Evolutionary conservation across 345 rosid species (phyloP), one percentile per base, ranked within the genome.

Genomic region (Jatropha curcas): DNA sequence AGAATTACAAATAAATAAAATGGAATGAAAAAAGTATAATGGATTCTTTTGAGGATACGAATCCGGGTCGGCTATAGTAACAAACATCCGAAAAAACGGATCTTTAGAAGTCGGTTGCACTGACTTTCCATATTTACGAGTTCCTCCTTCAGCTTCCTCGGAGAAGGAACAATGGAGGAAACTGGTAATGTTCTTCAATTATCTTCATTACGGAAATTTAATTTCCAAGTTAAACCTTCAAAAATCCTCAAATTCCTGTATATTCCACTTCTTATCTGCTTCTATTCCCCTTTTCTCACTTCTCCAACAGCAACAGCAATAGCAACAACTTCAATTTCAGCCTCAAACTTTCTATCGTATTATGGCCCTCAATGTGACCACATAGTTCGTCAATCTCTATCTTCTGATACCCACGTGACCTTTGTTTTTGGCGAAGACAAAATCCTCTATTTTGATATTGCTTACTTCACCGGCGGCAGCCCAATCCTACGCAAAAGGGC

Each of bases 401-500:
- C 39, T 13, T 52, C 74, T n/a, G 86, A 74, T 4, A 67, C 69
- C 14, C 72, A 65, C 59, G 13, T 53, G 6, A 37, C 71, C 57
- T 71, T 63, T 39, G 51, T 84, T 25, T 19, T 24, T 22, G 31
- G 55, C 76, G 7, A 52, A 75, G 75, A 56, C 41, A 60, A 66
- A 1, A 53, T 59, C 19, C 87, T 92, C 61, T 43, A 67, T 20
- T 80, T 83, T 79, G 53, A 57, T 66, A 65, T 79, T 69, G 73
- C 88, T 24, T 86, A 68, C 74, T 80, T 87, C 86, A 74, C 85
- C 67, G 88, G 92, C 70, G 92, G 92, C 73, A 82, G 63, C 61
- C 82, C 69, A 1, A 51, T 87, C 68, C 66, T 85, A 78, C 64
- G 35, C 34, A 59, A 22, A 60, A 20, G 24, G 11, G 52, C 51